A percentile compares a stretch with the other conserved stretches of the same genome.
Conservation (phyloP, 2,329 filamentous ascomycete species). For the Pseudogymnoascus sp. region DNA sequence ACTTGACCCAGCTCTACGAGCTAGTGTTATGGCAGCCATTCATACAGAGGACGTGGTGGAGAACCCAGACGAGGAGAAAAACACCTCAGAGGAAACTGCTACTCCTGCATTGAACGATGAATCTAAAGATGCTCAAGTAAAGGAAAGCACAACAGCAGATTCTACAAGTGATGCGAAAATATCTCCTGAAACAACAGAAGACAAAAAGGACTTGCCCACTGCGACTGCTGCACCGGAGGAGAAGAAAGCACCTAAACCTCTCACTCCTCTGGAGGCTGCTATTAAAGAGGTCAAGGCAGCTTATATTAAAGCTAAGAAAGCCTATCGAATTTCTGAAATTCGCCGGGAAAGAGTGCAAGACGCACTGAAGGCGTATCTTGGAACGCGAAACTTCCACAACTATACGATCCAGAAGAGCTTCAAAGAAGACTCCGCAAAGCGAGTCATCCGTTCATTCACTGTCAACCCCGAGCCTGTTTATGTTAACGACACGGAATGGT, state of each 20-base stretch:
- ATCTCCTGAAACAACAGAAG: not conserved
- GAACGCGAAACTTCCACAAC: constrained; percentile 92
- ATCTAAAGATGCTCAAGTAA: constrained; percentile 3
- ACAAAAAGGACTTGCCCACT: not conserved
- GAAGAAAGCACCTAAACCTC: constrained; percentile 15
- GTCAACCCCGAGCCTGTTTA: constrained; percentile 69
- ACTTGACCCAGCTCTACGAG: constrained; percentile 55
- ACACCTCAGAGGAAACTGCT: constrained; percentile 17
- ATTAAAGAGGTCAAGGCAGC: constrained; percentile 70
- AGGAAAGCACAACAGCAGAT: not conserved
- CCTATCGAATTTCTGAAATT: constrained; percentile 67
- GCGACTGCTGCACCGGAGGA: not conserved
- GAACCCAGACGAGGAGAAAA: constrained; percentile 20
- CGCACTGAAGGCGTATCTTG: constrained; percentile 65
- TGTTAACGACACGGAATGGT: constrained; percentile 89
- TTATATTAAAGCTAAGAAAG: constrained; percentile 73
- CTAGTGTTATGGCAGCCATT: constrained; percentile 54
- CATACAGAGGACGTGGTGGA: constrained; percentile 34
- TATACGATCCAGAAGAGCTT: constrained; percentile 86
- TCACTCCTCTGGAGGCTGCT: constrained; percentile 52
- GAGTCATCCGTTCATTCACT: constrained; percentile 86
- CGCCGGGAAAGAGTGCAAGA: constrained; percentile 70
- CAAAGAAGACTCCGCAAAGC: constrained; percentile 75
- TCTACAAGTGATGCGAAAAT: not conserved
- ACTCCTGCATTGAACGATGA: constrained; percentile 13